Percentiles rank a stretch among this genome's conserved stretches.
phyloP scores from a whole-genome alignment of 139 green algal genomes.

The Bryopsis sp. region DNA sequence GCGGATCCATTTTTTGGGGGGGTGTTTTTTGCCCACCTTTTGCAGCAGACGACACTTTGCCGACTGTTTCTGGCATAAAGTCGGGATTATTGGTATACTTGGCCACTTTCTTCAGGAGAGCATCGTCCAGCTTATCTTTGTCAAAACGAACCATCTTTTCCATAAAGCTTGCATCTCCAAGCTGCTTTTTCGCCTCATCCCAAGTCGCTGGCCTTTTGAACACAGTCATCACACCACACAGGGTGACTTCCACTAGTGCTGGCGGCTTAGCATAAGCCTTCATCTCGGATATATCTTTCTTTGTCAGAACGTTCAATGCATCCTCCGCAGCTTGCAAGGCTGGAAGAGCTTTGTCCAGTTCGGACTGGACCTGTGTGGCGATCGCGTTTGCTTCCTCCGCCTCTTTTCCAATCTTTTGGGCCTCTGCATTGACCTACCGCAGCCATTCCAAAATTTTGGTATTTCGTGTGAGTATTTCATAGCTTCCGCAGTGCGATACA shows the following conservation, averaged over 20 bases:
- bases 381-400: conserved; percentile 70
- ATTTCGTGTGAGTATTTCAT: too few species aligned
- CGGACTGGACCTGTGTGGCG: conserved; percentile 57
- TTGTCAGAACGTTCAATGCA: conserved; percentile 73
- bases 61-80: conserved; percentile 54
- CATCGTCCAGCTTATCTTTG: conserved; percentile 71
- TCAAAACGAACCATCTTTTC: conserved; percentile 64
- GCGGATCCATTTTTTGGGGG: background rate
- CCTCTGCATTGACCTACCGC: conserved; percentile 76
- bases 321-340: conserved; percentile 60
- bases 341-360: conserved; percentile 71
- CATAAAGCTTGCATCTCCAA: conserved; percentile 71
- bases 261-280: conserved; percentile 83
- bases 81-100: conserved; percentile 60
- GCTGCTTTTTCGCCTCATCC: conserved; percentile 71
- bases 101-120: conserved; percentile 69
- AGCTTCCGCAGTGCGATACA: too few species aligned
- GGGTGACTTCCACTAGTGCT: conserved; percentile 66
- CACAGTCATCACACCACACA: conserved; percentile 51
- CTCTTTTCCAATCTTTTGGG: conserved; percentile 67
- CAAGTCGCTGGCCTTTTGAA: conserved; percentile 64
- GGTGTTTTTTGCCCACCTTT: conserved; percentile 11
- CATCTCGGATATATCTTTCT: conserved; percentile 77
- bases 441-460: background rate
- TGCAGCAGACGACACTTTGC: conserved; percentile 54